Evolutionary conservation across 495 filamentous ascomycete species (phyloP).

Genomic region (Penicillium macrosclerotiorum): DNA sequence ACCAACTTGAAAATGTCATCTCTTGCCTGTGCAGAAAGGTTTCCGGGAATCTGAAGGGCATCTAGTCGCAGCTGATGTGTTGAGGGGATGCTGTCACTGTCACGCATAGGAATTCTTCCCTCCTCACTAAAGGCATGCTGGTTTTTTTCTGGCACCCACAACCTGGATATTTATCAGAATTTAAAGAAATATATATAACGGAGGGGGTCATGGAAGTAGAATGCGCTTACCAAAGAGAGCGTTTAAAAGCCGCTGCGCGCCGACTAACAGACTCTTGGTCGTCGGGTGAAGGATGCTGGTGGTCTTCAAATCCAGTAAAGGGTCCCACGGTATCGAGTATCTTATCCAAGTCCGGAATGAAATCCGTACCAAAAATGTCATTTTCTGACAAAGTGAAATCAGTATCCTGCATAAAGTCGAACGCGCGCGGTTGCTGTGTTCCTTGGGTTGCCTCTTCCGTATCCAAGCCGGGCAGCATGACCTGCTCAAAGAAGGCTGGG

Average conservation of each 20-base stretch:
- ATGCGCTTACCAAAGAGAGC: constrained; percentile 22
- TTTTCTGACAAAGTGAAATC: constrained; percentile 16
- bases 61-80: constrained; percentile 17
- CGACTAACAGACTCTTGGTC: constrained; percentile 16
- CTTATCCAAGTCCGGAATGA: constrained; percentile 22
- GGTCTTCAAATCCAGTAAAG: constrained; percentile 5
- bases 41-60: constrained; percentile 22
- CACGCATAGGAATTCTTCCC: constrained; percentile 18
- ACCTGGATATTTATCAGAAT: too few species aligned
- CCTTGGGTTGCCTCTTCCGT: neutral
- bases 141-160: constrained; percentile 29
- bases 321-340: constrained; percentile 13
- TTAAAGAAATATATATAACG: too few species aligned
- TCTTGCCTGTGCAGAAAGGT: constrained; percentile 14
- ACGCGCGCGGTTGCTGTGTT: constrained; percentile 24
- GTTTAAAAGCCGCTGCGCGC: constrained; percentile 24
- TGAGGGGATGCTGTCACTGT: constrained; percentile 23
- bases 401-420: constrained; percentile 28
- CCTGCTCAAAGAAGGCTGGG: constrained; percentile 30
- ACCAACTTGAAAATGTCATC: constrained; percentile 29
- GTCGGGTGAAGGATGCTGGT: constrained; percentile 5
- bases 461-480: constrained; percentile 17
- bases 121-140: constrained; percentile 29
- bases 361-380: constrained; percentile 21
- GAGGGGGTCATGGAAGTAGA: neutral